Evolutionary conservation across 2,329 filamentous ascomycete species (phyloP).

Genomic region (Aspergillus sp.): DNA sequence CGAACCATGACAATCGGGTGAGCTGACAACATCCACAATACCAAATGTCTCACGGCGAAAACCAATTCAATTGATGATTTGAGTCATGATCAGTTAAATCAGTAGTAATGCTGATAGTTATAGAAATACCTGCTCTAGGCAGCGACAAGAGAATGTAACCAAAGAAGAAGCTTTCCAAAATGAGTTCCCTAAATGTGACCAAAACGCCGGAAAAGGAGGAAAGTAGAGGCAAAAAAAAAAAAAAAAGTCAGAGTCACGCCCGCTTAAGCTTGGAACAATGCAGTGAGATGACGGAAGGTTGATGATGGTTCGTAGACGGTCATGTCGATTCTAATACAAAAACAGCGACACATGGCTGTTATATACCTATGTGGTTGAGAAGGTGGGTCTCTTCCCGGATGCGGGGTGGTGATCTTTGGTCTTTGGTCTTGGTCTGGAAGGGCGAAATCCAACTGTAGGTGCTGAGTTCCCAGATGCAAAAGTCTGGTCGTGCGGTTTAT

Average conservation of each 20-base stretch:
- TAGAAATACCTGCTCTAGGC: background rate
- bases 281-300: background rate
- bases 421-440: background rate
- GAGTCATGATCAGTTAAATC: background rate
- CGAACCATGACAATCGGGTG: background rate
- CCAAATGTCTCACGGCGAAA: background rate
- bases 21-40: background rate
- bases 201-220: background rate
- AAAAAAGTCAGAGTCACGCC: background rate
- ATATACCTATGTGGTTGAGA: background rate
- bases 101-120: background rate
- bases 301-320: constrained; percentile 1
- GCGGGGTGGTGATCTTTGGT: background rate
- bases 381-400: background rate
- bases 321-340: background rate
- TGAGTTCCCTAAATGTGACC: background rate
- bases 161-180: background rate
- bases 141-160: background rate
- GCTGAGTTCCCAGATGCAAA: background rate
- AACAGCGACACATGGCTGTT: background rate
- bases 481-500: background rate
- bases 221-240: background rate
- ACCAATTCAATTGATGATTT: background rate
- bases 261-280: background rate
- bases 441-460: background rate